Percentiles rank a stretch among this genome's conserved stretches.
Evolutionary conservation across 768 basidiomycete species (phyloP).

Genomic region (Dentipellis fragilis): DNA sequence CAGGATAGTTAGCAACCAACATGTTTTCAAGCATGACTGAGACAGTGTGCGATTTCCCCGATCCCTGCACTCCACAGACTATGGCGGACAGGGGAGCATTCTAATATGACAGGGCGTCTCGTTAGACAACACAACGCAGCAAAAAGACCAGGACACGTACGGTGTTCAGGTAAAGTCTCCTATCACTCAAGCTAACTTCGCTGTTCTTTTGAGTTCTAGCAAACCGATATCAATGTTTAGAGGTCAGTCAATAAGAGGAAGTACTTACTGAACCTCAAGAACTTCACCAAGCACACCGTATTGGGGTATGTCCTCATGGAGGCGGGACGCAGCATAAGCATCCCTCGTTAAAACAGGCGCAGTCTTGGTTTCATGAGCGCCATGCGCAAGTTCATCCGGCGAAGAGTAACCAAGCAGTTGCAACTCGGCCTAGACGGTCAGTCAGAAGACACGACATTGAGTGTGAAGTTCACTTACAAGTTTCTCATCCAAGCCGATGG

Average conservation of each 20-base stretch:
- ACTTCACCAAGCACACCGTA: constrained; percentile 53
- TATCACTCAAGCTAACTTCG: constrained; percentile 11
- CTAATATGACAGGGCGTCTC: constrained; percentile 21
- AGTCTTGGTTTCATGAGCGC: background rate
- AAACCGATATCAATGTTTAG: no score
- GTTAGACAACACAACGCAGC: background rate
- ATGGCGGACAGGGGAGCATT: constrained; percentile 67
- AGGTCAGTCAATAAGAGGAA: constrained; percentile 17
- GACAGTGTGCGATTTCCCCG: constrained; percentile 67
- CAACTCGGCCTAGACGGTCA: background rate
- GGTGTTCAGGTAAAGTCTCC: constrained; percentile 56
- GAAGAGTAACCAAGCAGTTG: background rate
- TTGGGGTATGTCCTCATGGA: constrained; percentile 29
- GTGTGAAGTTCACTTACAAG: no score
- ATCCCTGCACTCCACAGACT: constrained; percentile 72
- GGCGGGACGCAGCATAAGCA: constrained; percentile 14
- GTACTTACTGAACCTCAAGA: background rate
- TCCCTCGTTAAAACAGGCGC: constrained; percentile 21
- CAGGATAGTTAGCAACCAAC: constrained; percentile 42
- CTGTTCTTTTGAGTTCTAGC: no score
- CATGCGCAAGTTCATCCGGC: background rate
- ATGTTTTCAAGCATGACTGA: constrained; percentile 62
- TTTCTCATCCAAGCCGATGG: no score
- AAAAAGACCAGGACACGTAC: constrained; percentile 23
- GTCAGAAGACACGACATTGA: no score